These are phyloP conservation scores for Oryza australiensis DNA, from an alignment of 176 grass and related monocot species.

Conservation along the genomic window DNA sequence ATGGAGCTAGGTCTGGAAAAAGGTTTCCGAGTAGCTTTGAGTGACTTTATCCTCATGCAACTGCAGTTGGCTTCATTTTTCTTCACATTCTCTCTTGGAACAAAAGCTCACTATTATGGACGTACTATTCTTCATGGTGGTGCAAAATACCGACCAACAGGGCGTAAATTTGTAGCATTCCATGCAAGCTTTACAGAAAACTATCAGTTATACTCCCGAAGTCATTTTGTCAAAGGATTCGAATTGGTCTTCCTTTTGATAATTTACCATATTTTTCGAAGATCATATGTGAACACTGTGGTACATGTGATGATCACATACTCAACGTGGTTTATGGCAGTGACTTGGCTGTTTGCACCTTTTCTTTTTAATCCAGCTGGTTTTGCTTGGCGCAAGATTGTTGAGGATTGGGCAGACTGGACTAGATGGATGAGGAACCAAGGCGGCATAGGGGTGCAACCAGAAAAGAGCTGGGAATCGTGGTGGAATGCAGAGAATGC, in stretches of 20 bases:
- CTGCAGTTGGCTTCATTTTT: conserved; percentile 91
- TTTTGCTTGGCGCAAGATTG: conserved; percentile 89
- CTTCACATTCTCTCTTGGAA: conserved; percentile 98
- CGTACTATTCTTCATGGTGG: conserved; percentile 94
- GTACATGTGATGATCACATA: conserved; percentile 86
- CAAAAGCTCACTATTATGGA: conserved; percentile 89
- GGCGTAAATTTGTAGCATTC: conserved; percentile 90
- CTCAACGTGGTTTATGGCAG: conserved; percentile 95
- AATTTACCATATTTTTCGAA: conserved; percentile 87
- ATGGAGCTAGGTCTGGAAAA: conserved; percentile 93
- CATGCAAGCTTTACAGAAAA: conserved; percentile 94
- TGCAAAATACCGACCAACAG: conserved; percentile 82
- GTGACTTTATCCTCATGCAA: conserved; percentile 96
- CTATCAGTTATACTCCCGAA: conserved; percentile 86
- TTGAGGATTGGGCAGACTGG: conserved; percentile 92
- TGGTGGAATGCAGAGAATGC: conserved; percentile 94
- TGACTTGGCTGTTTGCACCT: conserved; percentile 84
- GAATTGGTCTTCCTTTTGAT: conserved; percentile 80
- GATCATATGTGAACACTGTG: conserved; percentile 55
- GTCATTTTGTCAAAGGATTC: conserved; percentile 97
- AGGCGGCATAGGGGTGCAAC: conserved; percentile 81
- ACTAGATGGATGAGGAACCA: conserved; percentile 90
- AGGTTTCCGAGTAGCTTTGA: conserved; percentile 71
- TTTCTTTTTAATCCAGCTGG: conserved; percentile 96
- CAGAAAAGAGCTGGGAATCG: conserved; percentile 96